Conservation (phyloP, 495 filamentous ascomycete genomes). For the Talaromyces liani region DNA sequence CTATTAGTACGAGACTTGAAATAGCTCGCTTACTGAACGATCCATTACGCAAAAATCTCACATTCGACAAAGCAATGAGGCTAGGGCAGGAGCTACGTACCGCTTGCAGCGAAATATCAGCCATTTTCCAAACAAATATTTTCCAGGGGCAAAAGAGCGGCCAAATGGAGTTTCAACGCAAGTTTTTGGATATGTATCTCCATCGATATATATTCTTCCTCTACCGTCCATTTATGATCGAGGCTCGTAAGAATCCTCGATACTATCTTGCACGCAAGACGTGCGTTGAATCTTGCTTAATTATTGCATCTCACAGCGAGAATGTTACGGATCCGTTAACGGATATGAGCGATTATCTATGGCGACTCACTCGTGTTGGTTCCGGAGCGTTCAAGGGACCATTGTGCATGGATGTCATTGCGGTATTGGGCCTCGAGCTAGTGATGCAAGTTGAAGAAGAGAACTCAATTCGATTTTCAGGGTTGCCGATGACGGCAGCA, state of each 20-base stretch:
- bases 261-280: conserved; percentile 43
- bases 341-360: conserved; percentile 11
- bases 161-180: conserved; percentile 13
- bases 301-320: conserved; percentile 16
- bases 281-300: conserved; percentile 29
- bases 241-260: conserved; percentile 30
- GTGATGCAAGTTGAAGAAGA: conserved; percentile 19
- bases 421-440: conserved; percentile 15
- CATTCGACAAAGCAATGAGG: conserved; percentile 29
- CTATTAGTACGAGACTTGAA: conserved; percentile 28
- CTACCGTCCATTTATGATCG: conserved; percentile 34
- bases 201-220: conserved; percentile 39
- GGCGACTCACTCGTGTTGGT: conserved; percentile 9
- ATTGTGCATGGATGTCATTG: conserved; percentile 17
- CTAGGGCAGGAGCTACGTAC: conserved; percentile 8
- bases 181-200: conserved; percentile 29
- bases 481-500: not conserved
- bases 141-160: conserved; percentile 9
- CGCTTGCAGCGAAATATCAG: conserved; percentile 14
- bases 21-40: conserved; percentile 29
- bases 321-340: conserved; percentile 9
- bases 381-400: conserved; percentile 17
- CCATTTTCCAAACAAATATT: conserved; percentile 7
- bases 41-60: conserved; percentile 16
- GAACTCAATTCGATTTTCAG: conserved; percentile 1